Base-by-base conservation (phyloP, 2,329 filamentous ascomycete genomes). In the Clonostachys rhizophaga region DNA sequence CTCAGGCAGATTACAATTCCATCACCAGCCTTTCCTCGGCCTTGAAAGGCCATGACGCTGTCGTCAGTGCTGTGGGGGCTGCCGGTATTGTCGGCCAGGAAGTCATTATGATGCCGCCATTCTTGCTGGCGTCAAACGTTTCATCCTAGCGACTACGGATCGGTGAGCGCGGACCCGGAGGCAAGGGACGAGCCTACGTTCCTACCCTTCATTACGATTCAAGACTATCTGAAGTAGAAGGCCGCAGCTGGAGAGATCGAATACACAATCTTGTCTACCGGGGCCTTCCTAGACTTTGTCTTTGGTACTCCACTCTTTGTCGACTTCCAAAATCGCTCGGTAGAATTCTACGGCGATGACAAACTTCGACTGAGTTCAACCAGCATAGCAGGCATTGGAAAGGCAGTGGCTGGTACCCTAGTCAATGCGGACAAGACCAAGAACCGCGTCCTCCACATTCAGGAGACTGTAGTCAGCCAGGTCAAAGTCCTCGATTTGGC, bases 241-340 rank as follows among this genome's bases (percentile, higher is more conserved):
- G 59, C 62, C 1, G 55, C 61, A 52, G 60, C 62, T 46, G 55
- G 62, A 47, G 47, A 56, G 37, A 53, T 81, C 68, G 63, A 70
- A 39, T 84, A 79, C 68, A 79, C 73, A 0, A 63, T 64, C 24
- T 56, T 84, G 5, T 59, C 71, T 11, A 74, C 67, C 39, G 75
- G 76, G 1, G 60, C 68, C 1, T 83, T 83, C 62, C 71, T 83
- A 52, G 79, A 83, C 57, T 81, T 73, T 75, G 64, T 61, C 12
- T 33, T 66, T 10, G 39, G 59, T 55, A 44, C 51, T 1, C 62
- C 59, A 1, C 71, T 78, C 52, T 30, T 76, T 1, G 42, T 74
- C 1, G 63, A 74, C 43, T 40, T 57, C 3, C 61, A 63, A 13
- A 57, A 60, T 2, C 62, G 65, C n/a, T 64, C 59, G 10, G 63